Base-by-base conservation (phyloP, 768 basidiomycete species). In the Gyrodon lividus region DNA sequence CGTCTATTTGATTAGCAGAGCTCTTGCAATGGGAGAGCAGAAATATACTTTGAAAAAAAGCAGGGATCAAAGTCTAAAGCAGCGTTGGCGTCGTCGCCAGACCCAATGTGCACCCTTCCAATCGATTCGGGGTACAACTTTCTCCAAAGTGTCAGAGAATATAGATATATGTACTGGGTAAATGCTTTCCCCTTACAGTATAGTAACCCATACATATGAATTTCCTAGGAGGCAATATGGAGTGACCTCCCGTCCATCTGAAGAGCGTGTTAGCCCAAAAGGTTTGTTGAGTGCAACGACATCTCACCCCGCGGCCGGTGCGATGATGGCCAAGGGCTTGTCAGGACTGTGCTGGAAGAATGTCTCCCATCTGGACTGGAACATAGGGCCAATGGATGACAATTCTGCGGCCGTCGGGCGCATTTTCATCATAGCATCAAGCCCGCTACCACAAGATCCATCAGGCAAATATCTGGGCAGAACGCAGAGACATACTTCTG, bases 341-440 rank as follows among this genome's bases (percentile, higher is more conserved):
- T 86, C 85, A 0, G 78, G 77, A 8, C 66, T 69, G 17, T 69
- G 61, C 20, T 63, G 70, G 42, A 79, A 86, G 61, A 78, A 80
- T 12, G 66, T 61, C 2, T 76, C 66, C 84, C 85, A 87, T 44
- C 73, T 66, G 20, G 62, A 48, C 34, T 71, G 63, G 54, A 86
- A 83, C 1, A 59, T 69, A 4, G 79, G 72, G 0, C 70, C 71
- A 28, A 82, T 64, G 12, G 72, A 70, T 46, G 71, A 64, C n/a
- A 84, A 62, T 35, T 86, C 83, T n/a, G 68, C 68, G 1, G 61
- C 53, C 5, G 64, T 74, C 1, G 82, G 84, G 9, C 85, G 73
- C 17, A 84, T 53, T 62, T 83, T 85, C 46, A 78, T 68, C 0
- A 78, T 75, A 10, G 75, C 77, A 55, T 84, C 81, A 8, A 81